These are phyloP conservation scores for Staphylotrichum tortipilum DNA, from an alignment of 495 filamentous ascomycete genomes.

Conservation along the genomic window DNA sequence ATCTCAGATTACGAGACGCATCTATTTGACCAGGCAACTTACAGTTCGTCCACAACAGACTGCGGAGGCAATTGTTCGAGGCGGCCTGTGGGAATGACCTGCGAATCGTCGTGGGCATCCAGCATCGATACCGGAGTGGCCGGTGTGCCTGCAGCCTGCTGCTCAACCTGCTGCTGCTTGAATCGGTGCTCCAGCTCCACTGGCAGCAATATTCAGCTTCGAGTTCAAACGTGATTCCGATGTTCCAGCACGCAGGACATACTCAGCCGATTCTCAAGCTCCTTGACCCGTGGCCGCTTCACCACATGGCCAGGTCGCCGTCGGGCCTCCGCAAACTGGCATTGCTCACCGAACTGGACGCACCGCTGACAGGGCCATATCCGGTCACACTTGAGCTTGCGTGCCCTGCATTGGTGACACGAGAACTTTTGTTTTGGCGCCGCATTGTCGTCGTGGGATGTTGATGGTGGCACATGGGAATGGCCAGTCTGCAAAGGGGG, in stretches of 20 bases:
- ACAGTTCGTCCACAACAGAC: neutral
- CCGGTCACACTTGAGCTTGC: neutral
- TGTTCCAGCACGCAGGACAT: too few relatives aligned
- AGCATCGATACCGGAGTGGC: neutral
- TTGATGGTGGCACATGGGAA: too few relatives aligned
- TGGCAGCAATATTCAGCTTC: neutral
- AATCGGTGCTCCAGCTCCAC: neutral
- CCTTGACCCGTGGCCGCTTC: neutral
- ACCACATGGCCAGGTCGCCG: neutral
- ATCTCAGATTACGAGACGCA: neutral
- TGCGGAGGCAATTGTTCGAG: neutral
- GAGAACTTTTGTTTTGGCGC: neutral
- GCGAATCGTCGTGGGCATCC: neutral
- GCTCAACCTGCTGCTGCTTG: neutral
- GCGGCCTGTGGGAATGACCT: neutral
- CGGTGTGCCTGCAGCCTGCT: neutral
- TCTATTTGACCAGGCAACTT: neutral
- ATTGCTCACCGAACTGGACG: neutral
- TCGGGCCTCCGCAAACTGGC: neutral
- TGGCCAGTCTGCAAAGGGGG: too few relatives aligned
- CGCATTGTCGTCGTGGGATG: too few relatives aligned
- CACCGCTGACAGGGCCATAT: neutral
- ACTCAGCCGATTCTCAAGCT: neutral
- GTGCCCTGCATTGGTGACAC: neutral
- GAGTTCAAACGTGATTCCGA: neutral